Percentiles rank a stretch among this genome's conserved stretches.
phyloP scores from a whole-genome alignment of 352 stramenopile genomes.

The Phytophthora pini region DNA sequence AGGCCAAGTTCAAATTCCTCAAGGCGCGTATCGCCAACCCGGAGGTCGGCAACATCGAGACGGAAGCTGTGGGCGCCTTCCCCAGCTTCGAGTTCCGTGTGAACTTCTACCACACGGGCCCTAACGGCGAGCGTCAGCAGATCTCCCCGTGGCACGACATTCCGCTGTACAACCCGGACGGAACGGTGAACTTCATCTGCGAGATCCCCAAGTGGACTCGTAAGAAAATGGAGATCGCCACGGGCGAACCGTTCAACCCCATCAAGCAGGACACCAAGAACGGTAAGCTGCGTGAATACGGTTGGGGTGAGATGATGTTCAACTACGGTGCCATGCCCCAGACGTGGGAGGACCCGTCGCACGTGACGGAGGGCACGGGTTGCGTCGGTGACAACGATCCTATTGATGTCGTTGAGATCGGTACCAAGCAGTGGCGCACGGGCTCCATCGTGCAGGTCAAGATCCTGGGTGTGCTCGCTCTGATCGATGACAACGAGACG shows the following conservation, averaged over 20 bases:
- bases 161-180: slow-evolving; percentile 92
- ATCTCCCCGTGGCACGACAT: slow-evolving; percentile 99
- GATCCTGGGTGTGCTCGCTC: slow-evolving; percentile 97
- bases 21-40: slow-evolving; percentile 88
- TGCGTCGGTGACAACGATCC: slow-evolving; percentile 97
- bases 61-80: slow-evolving; percentile 77
- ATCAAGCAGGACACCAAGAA: slow-evolving; percentile 99
- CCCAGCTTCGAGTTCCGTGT: slow-evolving; percentile 90
- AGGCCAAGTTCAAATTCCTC: slow-evolving; percentile 91
- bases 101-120: slow-evolving; percentile 90
- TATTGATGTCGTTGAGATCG: slow-evolving; percentile 99
- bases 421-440: slow-evolving; percentile 91
- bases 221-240: slow-evolving; percentile 99
- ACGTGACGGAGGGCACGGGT: slow-evolving; percentile 84
- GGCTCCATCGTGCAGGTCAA: slow-evolving; percentile 97
- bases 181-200: slow-evolving; percentile 91
- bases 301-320: slow-evolving; percentile 98
- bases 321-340: slow-evolving; percentile 99
- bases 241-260: slow-evolving; percentile 94
- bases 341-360: slow-evolving; percentile 98
- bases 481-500: slow-evolving; percentile 99
- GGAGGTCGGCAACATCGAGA: slow-evolving; percentile 83
- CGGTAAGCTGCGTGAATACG: slow-evolving; percentile 95
- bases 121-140: slow-evolving; percentile 72
- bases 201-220: slow-evolving; percentile 99